Percentiles rank a stretch among this genome's conserved stretches.
phyloP scores from a whole-genome alignment of 1,284 basidiomycete genomes.

The Irpex lacteus region DNA sequence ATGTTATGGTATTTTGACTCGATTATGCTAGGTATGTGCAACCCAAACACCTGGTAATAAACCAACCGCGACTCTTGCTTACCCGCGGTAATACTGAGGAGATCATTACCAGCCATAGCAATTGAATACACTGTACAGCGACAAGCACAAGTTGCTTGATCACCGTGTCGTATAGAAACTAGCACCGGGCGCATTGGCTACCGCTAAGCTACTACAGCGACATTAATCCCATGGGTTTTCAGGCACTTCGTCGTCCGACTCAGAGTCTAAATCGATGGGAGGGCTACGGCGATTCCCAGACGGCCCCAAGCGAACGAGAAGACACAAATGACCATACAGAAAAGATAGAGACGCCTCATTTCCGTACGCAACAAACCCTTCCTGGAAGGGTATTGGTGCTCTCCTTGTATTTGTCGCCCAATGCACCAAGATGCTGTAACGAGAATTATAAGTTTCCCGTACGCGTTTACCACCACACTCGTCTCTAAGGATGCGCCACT shows the following conservation, averaged over 20 bases:
- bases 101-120: no score
- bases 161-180: neutral
- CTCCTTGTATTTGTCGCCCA: conserved; percentile 7
- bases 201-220: no score
- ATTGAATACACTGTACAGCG: no score
- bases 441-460: neutral
- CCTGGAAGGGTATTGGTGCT: neutral
- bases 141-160: no score
- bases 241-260: neutral
- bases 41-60: no score
- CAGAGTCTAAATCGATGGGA: neutral
- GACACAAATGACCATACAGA: neutral
- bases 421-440: neutral
- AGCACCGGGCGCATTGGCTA: no score
- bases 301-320: neutral
- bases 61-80: no score
- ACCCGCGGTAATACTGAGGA: no score
- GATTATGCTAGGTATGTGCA: no score
- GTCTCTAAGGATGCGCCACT: neutral
- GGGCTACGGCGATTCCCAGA: neutral
- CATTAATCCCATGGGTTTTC: no score
- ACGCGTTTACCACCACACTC: neutral
- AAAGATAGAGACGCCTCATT: conserved; percentile 1
- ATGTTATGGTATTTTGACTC: no score
- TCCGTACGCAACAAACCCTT: conserved; percentile 7